Conservation (phyloP, 1,139 yeast genomes). For the Magnusiomyces tetraspermus region DNA sequence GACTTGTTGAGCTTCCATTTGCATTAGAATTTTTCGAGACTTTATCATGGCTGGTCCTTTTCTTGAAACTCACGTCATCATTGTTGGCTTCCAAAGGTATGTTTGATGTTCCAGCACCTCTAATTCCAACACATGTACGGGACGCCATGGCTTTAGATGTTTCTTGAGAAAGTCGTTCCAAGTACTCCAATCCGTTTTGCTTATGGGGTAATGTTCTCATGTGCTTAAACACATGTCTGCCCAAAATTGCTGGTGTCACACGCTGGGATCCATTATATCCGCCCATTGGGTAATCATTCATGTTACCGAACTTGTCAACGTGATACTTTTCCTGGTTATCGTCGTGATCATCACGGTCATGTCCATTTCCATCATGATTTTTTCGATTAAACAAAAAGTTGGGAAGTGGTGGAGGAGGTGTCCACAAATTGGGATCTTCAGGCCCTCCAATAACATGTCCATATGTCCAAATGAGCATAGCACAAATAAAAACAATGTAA, state of each 20-base stretch:
- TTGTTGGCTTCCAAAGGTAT: background rate
- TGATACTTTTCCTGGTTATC: no score
- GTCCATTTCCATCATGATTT: background rate
- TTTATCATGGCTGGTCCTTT: no score
- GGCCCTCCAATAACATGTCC: constrained; percentile 48
- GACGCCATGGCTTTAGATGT: constrained; percentile 1
- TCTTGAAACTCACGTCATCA: background rate
- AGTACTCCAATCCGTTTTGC: background rate
- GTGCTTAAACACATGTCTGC: constrained; percentile 1
- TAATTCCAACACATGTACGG: background rate
- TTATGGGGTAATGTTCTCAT: background rate
- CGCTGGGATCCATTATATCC: background rate
- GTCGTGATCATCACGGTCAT: background rate
- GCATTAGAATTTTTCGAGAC: no score
- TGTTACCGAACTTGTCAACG: background rate
- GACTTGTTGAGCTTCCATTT: no score
- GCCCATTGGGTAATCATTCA: background rate
- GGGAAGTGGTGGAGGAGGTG: constrained; percentile 4
- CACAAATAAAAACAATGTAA: constrained; percentile 45
- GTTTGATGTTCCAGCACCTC: background rate
- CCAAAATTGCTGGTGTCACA: background rate
- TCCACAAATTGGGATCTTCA: constrained; percentile 33
- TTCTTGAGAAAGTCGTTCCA: constrained; percentile 2
- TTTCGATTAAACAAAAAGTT: background rate
- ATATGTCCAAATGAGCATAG: constrained; percentile 51